phyloP scores from a whole-genome alignment of 1,139 yeast genomes.

The Starmera stellimalicola region DNA sequence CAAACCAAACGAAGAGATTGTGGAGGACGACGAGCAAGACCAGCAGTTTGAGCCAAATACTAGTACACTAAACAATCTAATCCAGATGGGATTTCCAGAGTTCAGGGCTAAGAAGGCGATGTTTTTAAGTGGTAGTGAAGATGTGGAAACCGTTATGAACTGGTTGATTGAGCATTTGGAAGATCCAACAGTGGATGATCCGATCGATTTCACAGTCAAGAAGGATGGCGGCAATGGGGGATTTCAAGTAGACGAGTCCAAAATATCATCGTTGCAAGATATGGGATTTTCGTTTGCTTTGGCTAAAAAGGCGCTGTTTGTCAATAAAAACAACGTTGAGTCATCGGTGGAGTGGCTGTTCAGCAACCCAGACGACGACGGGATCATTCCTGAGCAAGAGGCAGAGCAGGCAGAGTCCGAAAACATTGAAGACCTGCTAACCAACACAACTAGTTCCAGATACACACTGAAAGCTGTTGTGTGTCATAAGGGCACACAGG shows the following conservation, averaged over 20 bases:
- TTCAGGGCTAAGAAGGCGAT: constrained; percentile 60
- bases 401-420: constrained; percentile 17
- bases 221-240: constrained; percentile 3
- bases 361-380: constrained; percentile 54
- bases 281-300: constrained; percentile 73
- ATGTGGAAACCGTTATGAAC: constrained; percentile 75
- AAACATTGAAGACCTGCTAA: constrained; percentile 19
- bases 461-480: constrained; percentile 63
- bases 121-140: constrained; percentile 56
- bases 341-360: constrained; percentile 85
- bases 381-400: constrained; percentile 21
- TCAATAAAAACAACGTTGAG: constrained; percentile 53
- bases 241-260: constrained; percentile 25
- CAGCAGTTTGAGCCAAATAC: constrained; percentile 44
- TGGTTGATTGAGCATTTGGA: constrained; percentile 90
- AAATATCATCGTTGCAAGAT: constrained; percentile 40
- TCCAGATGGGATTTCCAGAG: constrained; percentile 83
- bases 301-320: constrained; percentile 58
- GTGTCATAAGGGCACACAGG: constrained; percentile 91
- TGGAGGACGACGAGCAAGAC: constrained; percentile 31
- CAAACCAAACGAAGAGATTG: constrained; percentile 19
- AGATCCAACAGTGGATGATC: constrained; percentile 63
- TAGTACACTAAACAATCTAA: constrained; percentile 43
- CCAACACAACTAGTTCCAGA: constrained; percentile 12
- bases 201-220: constrained; percentile 11